Conservation (phyloP, 1,139 yeast genomes). For the Blastobotrys proliferans region DNA sequence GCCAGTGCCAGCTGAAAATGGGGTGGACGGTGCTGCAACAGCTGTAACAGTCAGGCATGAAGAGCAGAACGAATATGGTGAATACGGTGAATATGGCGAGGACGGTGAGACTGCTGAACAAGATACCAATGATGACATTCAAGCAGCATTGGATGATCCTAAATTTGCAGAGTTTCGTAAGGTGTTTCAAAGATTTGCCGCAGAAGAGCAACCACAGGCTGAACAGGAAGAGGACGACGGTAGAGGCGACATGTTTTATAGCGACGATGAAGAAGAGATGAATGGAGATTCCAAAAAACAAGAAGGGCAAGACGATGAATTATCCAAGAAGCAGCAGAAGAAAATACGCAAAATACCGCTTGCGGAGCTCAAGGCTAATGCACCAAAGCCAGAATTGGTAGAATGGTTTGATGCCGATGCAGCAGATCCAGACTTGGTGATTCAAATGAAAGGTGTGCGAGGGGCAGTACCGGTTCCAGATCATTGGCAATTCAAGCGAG, state of each 20-base stretch:
- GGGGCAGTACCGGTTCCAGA: slow-evolving; percentile 74
- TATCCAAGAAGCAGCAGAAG: slow-evolving; percentile 43
- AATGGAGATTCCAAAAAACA: slow-evolving; percentile 8
- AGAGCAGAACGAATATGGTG: slow-evolving; percentile 1
- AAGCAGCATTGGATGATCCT: slow-evolving; percentile 35
- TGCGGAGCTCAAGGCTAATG: slow-evolving; percentile 59
- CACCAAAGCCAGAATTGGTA: slow-evolving; percentile 64
- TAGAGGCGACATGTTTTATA: slow-evolving; percentile 32
- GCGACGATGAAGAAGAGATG: slow-evolving; percentile 30
- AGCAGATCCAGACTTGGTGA: slow-evolving; percentile 64
- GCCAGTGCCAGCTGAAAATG: slow-evolving; percentile 13
- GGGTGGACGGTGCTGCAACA: slow-evolving; percentile 11
- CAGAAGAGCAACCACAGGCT: slow-evolving; percentile 21
- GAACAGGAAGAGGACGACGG: slow-evolving; percentile 7
- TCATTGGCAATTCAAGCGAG: slow-evolving; percentile 82
- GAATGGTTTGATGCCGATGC: slow-evolving; percentile 91
- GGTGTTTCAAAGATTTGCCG: slow-evolving; percentile 44
- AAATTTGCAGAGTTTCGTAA: slow-evolving; percentile 41
- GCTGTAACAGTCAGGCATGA: slow-evolving; percentile 4
- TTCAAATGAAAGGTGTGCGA: slow-evolving; percentile 59
- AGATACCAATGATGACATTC: slow-evolving; percentile 14
- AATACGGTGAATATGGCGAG: slow-evolving; percentile 6
- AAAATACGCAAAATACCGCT: slow-evolving; percentile 58
- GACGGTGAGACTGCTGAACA: slow-evolving; percentile 15
- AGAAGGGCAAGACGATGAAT: slow-evolving; percentile 22